Base-by-base conservation (phyloP, 176 grass and related monocot genomes). In the Elaeis guineensis region DNA sequence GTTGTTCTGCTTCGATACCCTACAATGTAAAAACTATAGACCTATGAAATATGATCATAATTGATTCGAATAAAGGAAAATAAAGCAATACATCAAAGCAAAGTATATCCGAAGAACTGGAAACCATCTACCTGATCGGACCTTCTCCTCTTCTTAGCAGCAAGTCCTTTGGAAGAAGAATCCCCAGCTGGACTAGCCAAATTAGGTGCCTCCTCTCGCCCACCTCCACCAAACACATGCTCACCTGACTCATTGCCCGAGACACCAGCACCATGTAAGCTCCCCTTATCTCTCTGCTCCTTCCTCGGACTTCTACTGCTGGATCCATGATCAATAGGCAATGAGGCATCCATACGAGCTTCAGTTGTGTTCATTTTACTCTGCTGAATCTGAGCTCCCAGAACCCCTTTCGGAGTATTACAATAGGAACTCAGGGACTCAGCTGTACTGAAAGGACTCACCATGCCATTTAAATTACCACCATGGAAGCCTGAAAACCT, bases 101-200 rank as follows among this genome's bases (percentile, higher is more conserved):
- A 80, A 66, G 16, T 6, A 56, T 59, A 15, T 3, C 58, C 56
- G 11, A 17, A 49, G 4, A 70, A 17, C 50, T 9, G 59, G 77
- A 18, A 48, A 18, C n/a, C 22, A 22, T 52, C 39, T 75, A 95
- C 89, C 78, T 95, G 80, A 64, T 69, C 79, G 28, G 74, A 69
- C 72, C 80, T 72, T 55, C 76, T 74, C 61, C 89, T 94, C 67
- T 89, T 89, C 64, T 95, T 89, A 61, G 80, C 67, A 28, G 79
- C 85, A 3, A 74, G 84, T 8, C 79, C 81, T 64, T 85, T 94
- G 67, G 86, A 80, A 8, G 83, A 95, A 75, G 80, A 83, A 77
- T 87, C 77, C 54, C 69, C 82, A 29, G 63, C 83, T 22, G 73
- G 72, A 15, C 57, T 67, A 19, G 78, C 79, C 49, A 71, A 71